Conservation (phyloP, 768 basidiomycete genomes). For the Macrocybe gigantea region DNA sequence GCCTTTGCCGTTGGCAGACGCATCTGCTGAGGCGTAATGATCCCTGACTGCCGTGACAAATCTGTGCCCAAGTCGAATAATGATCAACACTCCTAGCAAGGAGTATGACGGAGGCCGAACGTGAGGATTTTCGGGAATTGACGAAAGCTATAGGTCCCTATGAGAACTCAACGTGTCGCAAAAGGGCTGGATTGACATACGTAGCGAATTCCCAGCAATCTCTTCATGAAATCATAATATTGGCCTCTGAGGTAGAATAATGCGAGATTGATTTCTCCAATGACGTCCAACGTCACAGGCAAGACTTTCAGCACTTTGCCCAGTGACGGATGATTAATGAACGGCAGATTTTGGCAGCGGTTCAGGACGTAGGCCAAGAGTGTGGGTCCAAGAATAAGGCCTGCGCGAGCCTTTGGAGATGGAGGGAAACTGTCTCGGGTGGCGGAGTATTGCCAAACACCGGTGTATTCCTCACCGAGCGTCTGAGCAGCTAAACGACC, state of each 20-base stretch:
- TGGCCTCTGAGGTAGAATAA: slow-evolving; percentile 74
- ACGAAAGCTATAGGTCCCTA: slow-evolving; percentile 53
- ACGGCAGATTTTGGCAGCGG: slow-evolving; percentile 35
- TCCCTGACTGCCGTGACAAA: slow-evolving; percentile 34
- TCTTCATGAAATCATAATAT: slow-evolving; percentile 71
- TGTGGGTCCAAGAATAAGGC: slow-evolving; percentile 60
- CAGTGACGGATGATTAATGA: slow-evolving; percentile 28
- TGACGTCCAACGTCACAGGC: slow-evolving; percentile 48
- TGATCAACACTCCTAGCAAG: slow-evolving; percentile 72
- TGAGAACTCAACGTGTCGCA: not conserved
- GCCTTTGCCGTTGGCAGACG: slow-evolving; percentile 16
- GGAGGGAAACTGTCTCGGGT: slow-evolving; percentile 34
- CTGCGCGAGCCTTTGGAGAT: slow-evolving; percentile 36
- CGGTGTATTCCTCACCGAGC: slow-evolving; percentile 88
- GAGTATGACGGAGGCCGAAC: slow-evolving; percentile 80
- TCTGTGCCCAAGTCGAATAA: slow-evolving; percentile 58
- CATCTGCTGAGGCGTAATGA: slow-evolving; percentile 6
- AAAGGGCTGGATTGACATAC: slow-evolving; percentile 28
- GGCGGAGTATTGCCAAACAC: slow-evolving; percentile 68
- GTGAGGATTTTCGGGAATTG: slow-evolving; percentile 64
- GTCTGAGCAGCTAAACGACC: slow-evolving; percentile 61
- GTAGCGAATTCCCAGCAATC: slow-evolving; percentile 64
- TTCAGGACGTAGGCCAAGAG: slow-evolving; percentile 60
- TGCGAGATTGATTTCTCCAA: slow-evolving; percentile 71
- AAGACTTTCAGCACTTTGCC: slow-evolving; percentile 30